A percentile compares a stretch with the other conserved stretches of the same genome.
Evolutionary conservation across 306 rosid species (phyloP).

Genomic region (Malus domestica): ASM211411v1 NC_041790.1:13550001-13550500

Average conservation of each 20-base stretch:
- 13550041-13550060: conserved; percentile 70
- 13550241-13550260: conserved; percentile 88
- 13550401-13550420: neutral
- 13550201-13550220: conserved; percentile 80
- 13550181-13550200: conserved; percentile 70
- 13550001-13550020: conserved; percentile 80
- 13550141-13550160: conserved; percentile 88
- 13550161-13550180: conserved; percentile 92
- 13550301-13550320: conserved; percentile 86
- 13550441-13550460: neutral
- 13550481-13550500: neutral
- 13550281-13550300: conserved; percentile 54
- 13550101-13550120: conserved; percentile 51
- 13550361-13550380: conserved; percentile 48
- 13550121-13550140: conserved; percentile 68
- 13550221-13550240: conserved; percentile 91
- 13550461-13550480: neutral
- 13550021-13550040: conserved; percentile 67
- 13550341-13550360: conserved; percentile 96
- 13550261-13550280: conserved; percentile 53
- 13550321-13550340: conserved; percentile 90
- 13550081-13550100: conserved; percentile 37
- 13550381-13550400: neutral
- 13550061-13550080: conserved; percentile 59
- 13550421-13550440: neutral